A percentile compares a stretch with the other conserved stretches of the same genome.
phyloP scores from a whole-genome alignment of 2,329 filamentous ascomycete species.

The Nemania sp. region DNA sequence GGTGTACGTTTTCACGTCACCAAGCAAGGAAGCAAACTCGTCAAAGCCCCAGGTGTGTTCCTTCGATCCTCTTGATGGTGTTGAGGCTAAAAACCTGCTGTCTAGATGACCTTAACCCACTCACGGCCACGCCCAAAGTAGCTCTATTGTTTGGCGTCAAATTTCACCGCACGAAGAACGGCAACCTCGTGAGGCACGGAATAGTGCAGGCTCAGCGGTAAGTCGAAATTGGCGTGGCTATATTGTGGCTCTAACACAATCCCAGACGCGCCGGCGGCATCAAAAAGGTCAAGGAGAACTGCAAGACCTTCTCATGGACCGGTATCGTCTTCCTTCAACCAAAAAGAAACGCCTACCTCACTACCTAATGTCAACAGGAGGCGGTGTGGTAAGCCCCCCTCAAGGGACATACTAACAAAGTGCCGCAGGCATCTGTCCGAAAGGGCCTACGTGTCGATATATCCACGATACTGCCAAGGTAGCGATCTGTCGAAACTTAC shows the following conservation, averaged over 20 bases:
- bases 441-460: conserved; percentile 79
- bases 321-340: conserved; percentile 61
- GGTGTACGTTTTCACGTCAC: conserved; percentile 75
- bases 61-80: not conserved
- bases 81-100: conserved; percentile 29
- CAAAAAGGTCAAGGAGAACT: conserved; percentile 74
- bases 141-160: conserved; percentile 75
- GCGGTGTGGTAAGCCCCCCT: conserved; percentile 48
- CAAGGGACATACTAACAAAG: conserved; percentile 48
- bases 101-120: conserved; percentile 62
- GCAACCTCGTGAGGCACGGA: conserved; percentile 80
- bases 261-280: conserved; percentile 57
- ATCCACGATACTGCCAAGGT: conserved; percentile 85
- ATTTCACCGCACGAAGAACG: conserved; percentile 84
- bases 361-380: conserved; percentile 38
- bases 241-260: conserved; percentile 45
- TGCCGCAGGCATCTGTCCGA: conserved; percentile 75
- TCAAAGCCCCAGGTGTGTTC: conserved; percentile 70
- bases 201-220: conserved; percentile 78
- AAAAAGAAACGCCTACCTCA: conserved; percentile 40
- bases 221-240: conserved; percentile 42
- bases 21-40: conserved; percentile 80
- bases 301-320: conserved; percentile 72
- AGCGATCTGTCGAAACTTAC: conserved; percentile 85
- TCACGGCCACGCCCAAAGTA: conserved; percentile 74